Evolutionary conservation across 2,329 filamentous ascomycete species (phyloP).

Genomic region (Claviceps lovelessii): DNA sequence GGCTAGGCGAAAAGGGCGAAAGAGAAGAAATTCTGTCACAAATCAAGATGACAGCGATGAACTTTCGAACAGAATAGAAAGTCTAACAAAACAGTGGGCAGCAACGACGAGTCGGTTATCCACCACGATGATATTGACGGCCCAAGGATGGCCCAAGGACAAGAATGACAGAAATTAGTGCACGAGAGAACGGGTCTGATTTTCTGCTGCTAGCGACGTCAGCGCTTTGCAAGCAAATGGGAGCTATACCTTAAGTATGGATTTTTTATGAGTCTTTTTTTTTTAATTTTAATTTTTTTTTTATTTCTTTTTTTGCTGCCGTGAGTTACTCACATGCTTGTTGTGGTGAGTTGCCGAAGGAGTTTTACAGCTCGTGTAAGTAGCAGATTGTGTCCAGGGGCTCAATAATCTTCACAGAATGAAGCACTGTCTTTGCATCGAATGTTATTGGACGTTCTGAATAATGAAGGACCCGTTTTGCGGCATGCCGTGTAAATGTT

Average conservation of each 20-base stretch:
- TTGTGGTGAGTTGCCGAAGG: neutral
- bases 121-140: neutral
- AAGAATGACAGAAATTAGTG: neutral
- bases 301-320: no score
- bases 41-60: neutral
- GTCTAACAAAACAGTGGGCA: neutral
- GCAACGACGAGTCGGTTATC: neutral
- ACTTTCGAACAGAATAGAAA: neutral
- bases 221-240: neutral
- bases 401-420: neutral
- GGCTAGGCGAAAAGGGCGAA: neutral
- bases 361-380: neutral
- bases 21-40: neutral
- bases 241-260: no score
- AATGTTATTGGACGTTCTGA: neutral
- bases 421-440: neutral
- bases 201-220: neutral
- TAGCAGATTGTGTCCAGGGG: neutral
- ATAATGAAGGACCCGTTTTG: constrained; percentile 5
- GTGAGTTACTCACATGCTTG: neutral
- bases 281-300: no score
- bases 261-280: neutral
- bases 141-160: neutral
- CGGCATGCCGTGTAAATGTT: constrained; percentile 11
- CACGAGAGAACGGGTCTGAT: neutral